Percentiles rank a stretch among this genome's conserved stretches.
Evolutionary conservation across 208 protist species (phyloP).

Genomic region (Wallacemonas sp.): DNA sequence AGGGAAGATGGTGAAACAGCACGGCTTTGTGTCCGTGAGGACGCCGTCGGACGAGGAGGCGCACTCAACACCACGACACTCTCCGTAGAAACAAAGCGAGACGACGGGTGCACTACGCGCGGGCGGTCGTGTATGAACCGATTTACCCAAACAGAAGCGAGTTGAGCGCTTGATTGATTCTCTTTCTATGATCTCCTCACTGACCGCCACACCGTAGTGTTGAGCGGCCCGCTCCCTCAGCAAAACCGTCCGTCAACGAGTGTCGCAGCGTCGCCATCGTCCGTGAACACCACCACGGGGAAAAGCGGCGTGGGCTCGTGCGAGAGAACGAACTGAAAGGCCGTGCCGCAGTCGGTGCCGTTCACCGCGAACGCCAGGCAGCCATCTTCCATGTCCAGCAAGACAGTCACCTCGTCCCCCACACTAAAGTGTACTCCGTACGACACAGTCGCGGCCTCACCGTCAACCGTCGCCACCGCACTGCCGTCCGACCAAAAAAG

Average conservation of each 20-base stretch:
- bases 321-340: slow-evolving; percentile 48
- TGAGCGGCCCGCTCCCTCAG: not conserved
- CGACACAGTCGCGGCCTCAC: slow-evolving; percentile 21
- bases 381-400: slow-evolving; percentile 35
- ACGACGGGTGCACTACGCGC: too few species aligned
- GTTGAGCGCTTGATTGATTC: too few species aligned
- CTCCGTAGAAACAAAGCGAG: too few species aligned
- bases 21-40: too few species aligned
- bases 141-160: not conserved
- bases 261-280: slow-evolving; percentile 42
- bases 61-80: too few species aligned
- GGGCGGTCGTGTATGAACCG: slow-evolving; percentile 16
- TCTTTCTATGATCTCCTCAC: too few species aligned
- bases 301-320: slow-evolving; percentile 48
- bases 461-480: not conserved
- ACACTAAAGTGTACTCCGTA: slow-evolving; percentile 46
- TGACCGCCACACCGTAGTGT: too few species aligned
- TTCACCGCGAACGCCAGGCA: slow-evolving; percentile 58
- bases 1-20: too few species aligned
- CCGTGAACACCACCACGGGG: slow-evolving; percentile 48
- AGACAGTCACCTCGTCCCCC: slow-evolving; percentile 43
- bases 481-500: slow-evolving; percentile 52
- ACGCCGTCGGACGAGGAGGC: too few species aligned
- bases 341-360: slow-evolving; percentile 36
- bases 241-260: slow-evolving; percentile 20